A percentile compares a stretch with the other conserved stretches of the same genome.
phyloP scores from a whole-genome alignment of 352 stramenopile species.

The Salisapilia sapeloensis region DNA sequence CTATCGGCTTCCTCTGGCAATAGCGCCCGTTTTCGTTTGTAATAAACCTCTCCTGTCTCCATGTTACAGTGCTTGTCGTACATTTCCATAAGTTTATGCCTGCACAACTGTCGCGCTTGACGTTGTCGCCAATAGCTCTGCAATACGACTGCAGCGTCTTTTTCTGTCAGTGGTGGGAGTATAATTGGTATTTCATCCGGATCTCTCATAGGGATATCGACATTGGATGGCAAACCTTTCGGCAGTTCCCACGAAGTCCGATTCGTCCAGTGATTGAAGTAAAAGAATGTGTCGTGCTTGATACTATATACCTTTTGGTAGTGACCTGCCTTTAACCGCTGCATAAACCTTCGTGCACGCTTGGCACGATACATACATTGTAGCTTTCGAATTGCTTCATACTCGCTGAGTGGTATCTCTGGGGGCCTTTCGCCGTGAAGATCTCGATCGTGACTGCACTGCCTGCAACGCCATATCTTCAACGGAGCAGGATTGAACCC shows the following conservation, averaged over 20 bases:
- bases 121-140: constrained; percentile 18
- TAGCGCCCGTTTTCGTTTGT: constrained; percentile 11
- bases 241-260: constrained; percentile 31
- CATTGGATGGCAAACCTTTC: constrained; percentile 11
- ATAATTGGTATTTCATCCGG: constrained; percentile 33
- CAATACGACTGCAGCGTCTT: constrained; percentile 27
- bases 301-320: constrained; percentile 68
- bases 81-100: constrained; percentile 8
- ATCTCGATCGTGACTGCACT: constrained; percentile 55
- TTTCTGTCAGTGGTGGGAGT: constrained; percentile 20
- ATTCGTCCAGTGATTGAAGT: constrained; percentile 48
- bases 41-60: constrained; percentile 31
- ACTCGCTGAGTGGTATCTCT: constrained; percentile 28
- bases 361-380: constrained; percentile 45
- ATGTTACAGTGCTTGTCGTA: constrained; percentile 64
- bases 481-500: constrained; percentile 53
- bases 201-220: constrained; percentile 56
- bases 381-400: constrained; percentile 58
- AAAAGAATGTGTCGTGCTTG: constrained; percentile 57
- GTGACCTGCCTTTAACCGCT: constrained; percentile 31
- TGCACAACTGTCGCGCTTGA: constrained; percentile 10
- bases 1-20: neutral
- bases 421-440: constrained; percentile 27
- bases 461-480: constrained; percentile 45
- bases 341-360: constrained; percentile 24